phyloP scores from a whole-genome alignment of 1,284 basidiomycete genomes.

The Sanghuangporus weigelae region DNA sequence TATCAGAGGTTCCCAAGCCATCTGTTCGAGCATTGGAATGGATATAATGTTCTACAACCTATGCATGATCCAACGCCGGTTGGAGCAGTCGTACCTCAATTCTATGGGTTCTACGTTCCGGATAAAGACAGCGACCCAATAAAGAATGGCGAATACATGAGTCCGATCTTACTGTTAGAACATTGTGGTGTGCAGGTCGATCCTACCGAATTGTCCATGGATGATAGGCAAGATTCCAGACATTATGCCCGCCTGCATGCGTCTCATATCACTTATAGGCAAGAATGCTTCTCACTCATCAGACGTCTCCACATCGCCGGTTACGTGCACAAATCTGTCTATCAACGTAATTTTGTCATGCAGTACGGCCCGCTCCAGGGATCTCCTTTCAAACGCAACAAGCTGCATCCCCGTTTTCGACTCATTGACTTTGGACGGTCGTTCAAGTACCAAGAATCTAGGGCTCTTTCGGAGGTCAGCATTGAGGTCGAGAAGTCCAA shows the following conservation, averaged over 20 bases:
- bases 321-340: conserved; percentile 33
- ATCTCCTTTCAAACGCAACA: conserved; percentile 26
- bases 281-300: conserved; percentile 28
- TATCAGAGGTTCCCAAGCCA: conserved; percentile 29
- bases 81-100: conserved; percentile 33
- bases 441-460: neutral
- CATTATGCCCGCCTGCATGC: neutral
- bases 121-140: conserved; percentile 11
- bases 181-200: conserved; percentile 32
- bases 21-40: conserved; percentile 31
- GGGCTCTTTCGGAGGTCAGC: neutral
- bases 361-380: conserved; percentile 32
- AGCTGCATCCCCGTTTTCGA: conserved; percentile 29
- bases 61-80: conserved; percentile 28
- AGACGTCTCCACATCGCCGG: conserved; percentile 29
- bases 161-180: conserved; percentile 34
- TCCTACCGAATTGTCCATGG: conserved; percentile 17
- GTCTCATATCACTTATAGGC: conserved; percentile 12
- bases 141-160: conserved; percentile 13
- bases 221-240: conserved; percentile 25
- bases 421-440: conserved; percentile 34
- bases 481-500: neutral
- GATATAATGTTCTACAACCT: conserved; percentile 27
- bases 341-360: conserved; percentile 31
- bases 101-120: conserved; percentile 33